A percentile compares a stretch with the other conserved stretches of the same genome.
phyloP scores from a whole-genome alignment of 805 yeast species.

The Barnettozyma sucrosica region DNA sequence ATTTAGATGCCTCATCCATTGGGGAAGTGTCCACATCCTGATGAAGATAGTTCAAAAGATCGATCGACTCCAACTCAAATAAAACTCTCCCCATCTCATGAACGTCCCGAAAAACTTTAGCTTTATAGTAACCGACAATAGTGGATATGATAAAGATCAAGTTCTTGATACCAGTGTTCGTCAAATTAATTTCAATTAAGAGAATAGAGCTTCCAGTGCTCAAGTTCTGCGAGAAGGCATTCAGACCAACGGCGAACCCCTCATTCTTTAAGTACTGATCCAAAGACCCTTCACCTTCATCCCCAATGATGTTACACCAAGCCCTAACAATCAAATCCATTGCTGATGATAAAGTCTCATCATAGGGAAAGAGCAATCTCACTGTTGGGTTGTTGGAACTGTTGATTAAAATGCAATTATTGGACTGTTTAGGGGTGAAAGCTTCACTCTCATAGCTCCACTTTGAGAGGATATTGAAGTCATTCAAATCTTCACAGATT shows the following conservation, averaged over 20 bases:
- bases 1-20: constrained; percentile 42
- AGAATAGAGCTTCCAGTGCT: constrained; percentile 35
- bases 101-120: constrained; percentile 14
- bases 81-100: constrained; percentile 34
- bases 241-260: constrained; percentile 34
- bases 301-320: constrained; percentile 60
- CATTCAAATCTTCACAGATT: constrained; percentile 5
- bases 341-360: not conserved
- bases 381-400: constrained; percentile 31
- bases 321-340: constrained; percentile 28
- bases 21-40: constrained; percentile 33
- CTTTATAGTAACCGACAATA: constrained; percentile 26
- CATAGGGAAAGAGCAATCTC: constrained; percentile 43
- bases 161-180: constrained; percentile 39
- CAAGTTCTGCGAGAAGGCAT: constrained; percentile 38
- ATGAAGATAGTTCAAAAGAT: constrained; percentile 40
- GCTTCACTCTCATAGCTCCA: constrained; percentile 18
- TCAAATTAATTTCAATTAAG: constrained; percentile 44
- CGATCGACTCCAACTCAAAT: constrained; percentile 43
- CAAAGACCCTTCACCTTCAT: constrained; percentile 50
- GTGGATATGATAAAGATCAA: constrained; percentile 29
- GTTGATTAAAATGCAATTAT: constrained; percentile 35
- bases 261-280: constrained; percentile 32
- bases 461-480: constrained; percentile 14
- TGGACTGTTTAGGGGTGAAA: constrained; percentile 20